A percentile compares a stretch with the other conserved stretches of the same genome.
Conservation (phyloP, 257 asterid genomes). For the Misopates orontium region DNA sequence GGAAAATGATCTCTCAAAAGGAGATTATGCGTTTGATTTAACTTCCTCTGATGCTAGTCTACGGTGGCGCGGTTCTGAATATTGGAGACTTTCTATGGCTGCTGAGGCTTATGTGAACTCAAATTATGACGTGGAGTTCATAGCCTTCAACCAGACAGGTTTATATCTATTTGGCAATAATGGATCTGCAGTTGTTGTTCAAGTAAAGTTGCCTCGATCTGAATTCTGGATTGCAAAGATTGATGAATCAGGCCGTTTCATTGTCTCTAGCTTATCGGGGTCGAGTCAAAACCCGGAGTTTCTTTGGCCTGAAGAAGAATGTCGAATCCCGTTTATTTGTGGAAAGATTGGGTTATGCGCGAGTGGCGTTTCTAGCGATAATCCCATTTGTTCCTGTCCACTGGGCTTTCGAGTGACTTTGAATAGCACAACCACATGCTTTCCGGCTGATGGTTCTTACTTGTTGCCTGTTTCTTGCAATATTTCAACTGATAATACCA, state of each 20-base stretch:
- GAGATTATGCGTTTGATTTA: constrained; percentile 44
- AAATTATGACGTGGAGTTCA: constrained; percentile 32
- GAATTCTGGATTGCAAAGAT: constrained; percentile 46
- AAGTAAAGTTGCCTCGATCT: constrained; percentile 40
- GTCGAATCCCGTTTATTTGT: constrained; percentile 51
- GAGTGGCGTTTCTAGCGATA: constrained; percentile 30
- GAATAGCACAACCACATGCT: constrained; percentile 37
- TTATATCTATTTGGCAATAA: constrained; percentile 45
- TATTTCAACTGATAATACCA: constrained; percentile 27
- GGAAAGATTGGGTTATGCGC: constrained; percentile 57
- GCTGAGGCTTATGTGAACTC: constrained; percentile 37
- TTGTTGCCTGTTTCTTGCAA: constrained; percentile 55
- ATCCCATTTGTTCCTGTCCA: constrained; percentile 61
- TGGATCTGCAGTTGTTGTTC: constrained; percentile 47
- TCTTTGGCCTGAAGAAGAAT: constrained; percentile 44
- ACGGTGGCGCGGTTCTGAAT: constrained; percentile 46
- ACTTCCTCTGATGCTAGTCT: constrained; percentile 47
- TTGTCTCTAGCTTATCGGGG: constrained; percentile 44
- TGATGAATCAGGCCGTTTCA: constrained; percentile 58
- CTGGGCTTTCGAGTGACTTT: constrained; percentile 37
- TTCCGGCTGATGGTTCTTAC: constrained; percentile 43
- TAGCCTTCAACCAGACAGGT: constrained; percentile 55
- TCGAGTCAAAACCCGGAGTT: constrained; percentile 35
- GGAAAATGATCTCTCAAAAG: constrained; percentile 43
- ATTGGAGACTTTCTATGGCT: constrained; percentile 71